Evolutionary conservation across 2,329 filamentous ascomycete species (phyloP).

Genomic region (Massarina eburnea): DNA sequence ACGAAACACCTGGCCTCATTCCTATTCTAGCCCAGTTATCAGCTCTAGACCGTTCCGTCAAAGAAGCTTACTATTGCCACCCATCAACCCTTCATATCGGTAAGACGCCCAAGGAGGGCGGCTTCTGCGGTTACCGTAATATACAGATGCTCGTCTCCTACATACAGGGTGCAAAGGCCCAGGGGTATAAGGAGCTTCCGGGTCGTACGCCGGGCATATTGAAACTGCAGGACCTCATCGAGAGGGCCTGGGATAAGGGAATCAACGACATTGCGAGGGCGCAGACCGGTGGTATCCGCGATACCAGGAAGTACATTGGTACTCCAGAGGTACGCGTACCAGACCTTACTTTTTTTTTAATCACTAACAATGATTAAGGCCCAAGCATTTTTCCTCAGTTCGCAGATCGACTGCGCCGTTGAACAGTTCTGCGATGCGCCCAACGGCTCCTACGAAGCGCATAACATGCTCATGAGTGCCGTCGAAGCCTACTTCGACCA

Average conservation of each 20-base stretch:
- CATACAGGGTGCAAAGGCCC: constrained; percentile 61
- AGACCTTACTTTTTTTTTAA: neutral
- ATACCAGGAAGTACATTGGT: constrained; percentile 94
- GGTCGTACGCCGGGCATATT: constrained; percentile 72
- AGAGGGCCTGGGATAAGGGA: constrained; percentile 82
- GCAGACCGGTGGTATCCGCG: constrained; percentile 83
- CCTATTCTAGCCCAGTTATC: constrained; percentile 51
- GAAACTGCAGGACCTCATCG: constrained; percentile 81
- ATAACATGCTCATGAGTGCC: constrained; percentile 61
- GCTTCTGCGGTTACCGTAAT: constrained; percentile 93
- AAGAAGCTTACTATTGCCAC: constrained; percentile 78
- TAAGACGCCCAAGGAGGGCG: constrained; percentile 77
- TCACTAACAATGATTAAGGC: constrained; percentile 56
- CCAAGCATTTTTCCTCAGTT: constrained; percentile 72
- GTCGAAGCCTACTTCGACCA: constrained; percentile 75
- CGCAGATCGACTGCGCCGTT: constrained; percentile 59
- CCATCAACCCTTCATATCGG: constrained; percentile 75
- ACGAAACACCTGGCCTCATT: constrained; percentile 49
- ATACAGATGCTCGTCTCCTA: constrained; percentile 90
- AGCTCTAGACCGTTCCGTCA: constrained; percentile 64
- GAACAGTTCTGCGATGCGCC: constrained; percentile 57
- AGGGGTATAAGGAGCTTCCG: constrained; percentile 63
- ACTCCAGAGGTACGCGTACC: constrained; percentile 71
- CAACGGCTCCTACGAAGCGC: constrained; percentile 51
- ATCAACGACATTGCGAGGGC: constrained; percentile 73